These are phyloP conservation scores for Laetiporus sulphureus DNA, from an alignment of 1,284 basidiomycete genomes.

Conservation along the genomic window DNA sequence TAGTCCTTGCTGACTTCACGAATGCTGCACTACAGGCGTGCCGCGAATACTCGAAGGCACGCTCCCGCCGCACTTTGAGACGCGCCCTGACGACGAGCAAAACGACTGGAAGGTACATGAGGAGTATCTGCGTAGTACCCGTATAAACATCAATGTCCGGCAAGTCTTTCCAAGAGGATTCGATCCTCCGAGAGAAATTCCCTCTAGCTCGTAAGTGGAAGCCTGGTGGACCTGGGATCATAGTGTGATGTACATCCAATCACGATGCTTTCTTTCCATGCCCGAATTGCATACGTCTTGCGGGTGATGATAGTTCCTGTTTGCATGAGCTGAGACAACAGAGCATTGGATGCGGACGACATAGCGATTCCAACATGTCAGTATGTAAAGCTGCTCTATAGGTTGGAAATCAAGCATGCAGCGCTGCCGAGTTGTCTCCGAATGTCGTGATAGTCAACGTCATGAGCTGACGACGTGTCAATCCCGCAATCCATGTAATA, in stretches of 20 bases:
- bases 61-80: slow-evolving; percentile 57
- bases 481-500: not conserved
- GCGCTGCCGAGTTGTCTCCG: slow-evolving; percentile 84
- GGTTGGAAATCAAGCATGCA: slow-evolving; percentile 41
- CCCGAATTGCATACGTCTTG: no score
- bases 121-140: slow-evolving; percentile 55
- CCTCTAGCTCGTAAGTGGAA: no score
- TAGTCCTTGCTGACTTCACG: not conserved
- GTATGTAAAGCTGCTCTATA: no score
- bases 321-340: no score
- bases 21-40: slow-evolving; percentile 47
- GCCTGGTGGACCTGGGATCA: no score
- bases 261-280: no score
- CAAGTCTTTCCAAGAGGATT: slow-evolving; percentile 80
- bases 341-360: no score
- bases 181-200: slow-evolving; percentile 35
- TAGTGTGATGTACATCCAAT: no score
- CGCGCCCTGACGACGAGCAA: slow-evolving; percentile 10
- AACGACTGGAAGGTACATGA: slow-evolving; percentile 52
- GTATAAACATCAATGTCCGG: slow-evolving; percentile 87
- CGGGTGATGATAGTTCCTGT: no score
- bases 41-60: slow-evolving; percentile 81
- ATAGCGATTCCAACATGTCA: no score
- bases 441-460: slow-evolving; percentile 95
- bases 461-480: slow-evolving; percentile 59